Evolutionary conservation across 208 protist species (phyloP).

Genomic region (Acanthamoeba triangularis): DNA sequence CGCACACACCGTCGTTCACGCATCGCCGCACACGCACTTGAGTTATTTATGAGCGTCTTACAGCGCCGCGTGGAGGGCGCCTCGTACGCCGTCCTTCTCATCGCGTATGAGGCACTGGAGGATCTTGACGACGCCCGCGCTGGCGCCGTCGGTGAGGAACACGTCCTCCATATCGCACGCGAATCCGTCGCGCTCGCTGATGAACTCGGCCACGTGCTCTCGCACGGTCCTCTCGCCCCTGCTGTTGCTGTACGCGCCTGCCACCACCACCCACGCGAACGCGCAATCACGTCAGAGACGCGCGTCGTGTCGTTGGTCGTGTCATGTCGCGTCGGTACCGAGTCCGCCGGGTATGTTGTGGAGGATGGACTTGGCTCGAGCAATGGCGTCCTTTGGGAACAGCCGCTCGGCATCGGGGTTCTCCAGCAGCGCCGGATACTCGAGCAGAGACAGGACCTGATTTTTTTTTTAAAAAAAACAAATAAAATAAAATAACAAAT

Average conservation of each 20-base stretch:
- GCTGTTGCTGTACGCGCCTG: slow-evolving; percentile 98
- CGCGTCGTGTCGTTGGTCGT: too few relatives aligned
- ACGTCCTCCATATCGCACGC: slow-evolving; percentile 92
- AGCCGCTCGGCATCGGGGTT: slow-evolving; percentile 80
- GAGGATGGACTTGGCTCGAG: slow-evolving; percentile 89
- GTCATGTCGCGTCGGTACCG: too few relatives aligned
- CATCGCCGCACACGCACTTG: too few relatives aligned
- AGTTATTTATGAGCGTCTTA: background rate
- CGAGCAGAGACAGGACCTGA: slow-evolving; percentile 87
- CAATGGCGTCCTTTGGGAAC: slow-evolving; percentile 95
- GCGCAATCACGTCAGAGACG: too few relatives aligned
- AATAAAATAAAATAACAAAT: too few relatives aligned
- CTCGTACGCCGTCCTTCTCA: slow-evolving; percentile 90
- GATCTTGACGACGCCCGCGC: slow-evolving; percentile 91
- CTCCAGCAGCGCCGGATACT: slow-evolving; percentile 90
- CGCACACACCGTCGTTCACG: too few relatives aligned
- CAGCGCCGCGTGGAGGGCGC: background rate
- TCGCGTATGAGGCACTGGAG: slow-evolving; percentile 83
- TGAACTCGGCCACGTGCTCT: slow-evolving; percentile 96
- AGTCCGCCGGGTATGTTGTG: slow-evolving; percentile 2
- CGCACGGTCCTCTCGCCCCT: slow-evolving; percentile 94
- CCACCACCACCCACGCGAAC: too few relatives aligned
- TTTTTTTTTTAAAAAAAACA: too few relatives aligned
- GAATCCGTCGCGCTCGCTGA: slow-evolving; percentile 95
- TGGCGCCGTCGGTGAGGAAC: slow-evolving; percentile 99